Percentiles rank a stretch among this genome's conserved stretches.
Conservation (phyloP, 495 filamentous ascomycete species). For the Entonaema liquescens region DNA sequence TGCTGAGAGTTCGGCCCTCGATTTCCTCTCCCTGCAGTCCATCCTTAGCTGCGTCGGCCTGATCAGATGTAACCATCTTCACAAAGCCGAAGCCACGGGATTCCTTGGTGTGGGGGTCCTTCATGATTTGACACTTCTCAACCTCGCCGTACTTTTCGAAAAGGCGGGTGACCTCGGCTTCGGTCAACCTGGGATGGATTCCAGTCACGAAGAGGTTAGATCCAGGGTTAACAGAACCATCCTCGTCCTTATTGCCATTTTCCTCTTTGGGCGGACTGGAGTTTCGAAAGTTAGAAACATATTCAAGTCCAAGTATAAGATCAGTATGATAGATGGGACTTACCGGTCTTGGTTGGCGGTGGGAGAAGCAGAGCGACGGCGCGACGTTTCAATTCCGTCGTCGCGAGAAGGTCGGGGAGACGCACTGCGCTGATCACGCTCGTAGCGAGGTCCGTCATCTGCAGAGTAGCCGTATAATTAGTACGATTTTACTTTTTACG, state of each 20-base stretch:
- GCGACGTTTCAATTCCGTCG: slow-evolving; percentile 69
- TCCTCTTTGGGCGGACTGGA: slow-evolving; percentile 59
- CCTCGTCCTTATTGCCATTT: slow-evolving; percentile 68
- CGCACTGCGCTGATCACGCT: slow-evolving; percentile 84
- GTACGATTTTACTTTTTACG: not conserved
- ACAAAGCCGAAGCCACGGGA: slow-evolving; percentile 99
- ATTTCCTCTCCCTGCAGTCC: slow-evolving; percentile 94
- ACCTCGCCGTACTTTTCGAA: slow-evolving; percentile 99
- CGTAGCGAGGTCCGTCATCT: slow-evolving; percentile 83
- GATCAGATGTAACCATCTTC: slow-evolving; percentile 93
- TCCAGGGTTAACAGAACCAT: slow-evolving; percentile 85
- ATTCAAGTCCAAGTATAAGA: not conserved
- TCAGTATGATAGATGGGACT: slow-evolving; percentile 43
- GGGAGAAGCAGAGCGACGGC: slow-evolving; percentile 80
- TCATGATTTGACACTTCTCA: slow-evolving; percentile 99
- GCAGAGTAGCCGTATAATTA: slow-evolving; percentile 22
- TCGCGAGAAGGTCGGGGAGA: slow-evolving; percentile 78
- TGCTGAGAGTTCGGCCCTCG: slow-evolving; percentile 94
- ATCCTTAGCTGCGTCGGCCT: slow-evolving; percentile 96
- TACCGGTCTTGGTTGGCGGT: slow-evolving; percentile 77
- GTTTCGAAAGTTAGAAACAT: slow-evolving; percentile 32
- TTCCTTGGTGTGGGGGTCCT: slow-evolving; percentile 96
- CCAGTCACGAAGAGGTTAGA: slow-evolving; percentile 99
- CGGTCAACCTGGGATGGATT: slow-evolving; percentile 92
- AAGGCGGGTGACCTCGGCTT: slow-evolving; percentile 89